Evolutionary conservation across 2,329 filamentous ascomycete genomes (phyloP).

Genomic region (Colletotrichum sp.): DNA sequence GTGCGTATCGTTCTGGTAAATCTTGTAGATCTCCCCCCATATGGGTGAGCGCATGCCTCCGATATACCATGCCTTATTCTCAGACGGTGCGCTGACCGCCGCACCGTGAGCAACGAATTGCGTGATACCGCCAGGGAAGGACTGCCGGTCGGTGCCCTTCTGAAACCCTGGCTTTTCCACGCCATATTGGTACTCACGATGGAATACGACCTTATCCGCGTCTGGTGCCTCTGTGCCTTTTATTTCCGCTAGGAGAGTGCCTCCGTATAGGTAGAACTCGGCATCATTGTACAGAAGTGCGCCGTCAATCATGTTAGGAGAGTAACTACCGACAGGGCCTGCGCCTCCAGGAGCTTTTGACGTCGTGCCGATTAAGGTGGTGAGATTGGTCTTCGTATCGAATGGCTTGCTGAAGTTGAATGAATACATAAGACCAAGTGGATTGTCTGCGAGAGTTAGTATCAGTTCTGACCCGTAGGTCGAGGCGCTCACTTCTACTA

Average conservation of each 20-base stretch:
- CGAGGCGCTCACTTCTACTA: no score
- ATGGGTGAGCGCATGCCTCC: slow-evolving; percentile 61
- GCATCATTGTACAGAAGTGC: slow-evolving; percentile 69
- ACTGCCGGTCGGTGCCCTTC: slow-evolving; percentile 36
- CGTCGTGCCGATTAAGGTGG: no score
- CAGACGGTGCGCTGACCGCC: slow-evolving; percentile 68
- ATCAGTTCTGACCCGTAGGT: no score
- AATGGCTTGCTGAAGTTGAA: slow-evolving; percentile 66
- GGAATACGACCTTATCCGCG: slow-evolving; percentile 50
- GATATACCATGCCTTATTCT: slow-evolving; percentile 76
- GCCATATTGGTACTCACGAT: no score
- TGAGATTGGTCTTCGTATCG: slow-evolving; percentile 36
- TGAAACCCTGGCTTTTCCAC: slow-evolving; percentile 30
- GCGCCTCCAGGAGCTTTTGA: slow-evolving; percentile 51
- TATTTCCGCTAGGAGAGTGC: no score
- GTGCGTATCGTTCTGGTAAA: slow-evolving; percentile 34
- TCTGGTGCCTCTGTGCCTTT: no score
- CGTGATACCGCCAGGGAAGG: background rate
- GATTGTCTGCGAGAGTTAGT: slow-evolving; percentile 49
- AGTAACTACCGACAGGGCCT: slow-evolving; percentile 56
- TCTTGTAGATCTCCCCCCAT: slow-evolving; percentile 52
- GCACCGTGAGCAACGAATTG: slow-evolving; percentile 70
- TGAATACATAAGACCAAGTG: slow-evolving; percentile 56
- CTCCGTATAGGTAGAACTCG: slow-evolving; percentile 70
- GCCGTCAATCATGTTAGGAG: slow-evolving; percentile 65